Conservation (phyloP, 1,139 yeast species). For the Hyphopichia wangnamkhiaoensis region DNA sequence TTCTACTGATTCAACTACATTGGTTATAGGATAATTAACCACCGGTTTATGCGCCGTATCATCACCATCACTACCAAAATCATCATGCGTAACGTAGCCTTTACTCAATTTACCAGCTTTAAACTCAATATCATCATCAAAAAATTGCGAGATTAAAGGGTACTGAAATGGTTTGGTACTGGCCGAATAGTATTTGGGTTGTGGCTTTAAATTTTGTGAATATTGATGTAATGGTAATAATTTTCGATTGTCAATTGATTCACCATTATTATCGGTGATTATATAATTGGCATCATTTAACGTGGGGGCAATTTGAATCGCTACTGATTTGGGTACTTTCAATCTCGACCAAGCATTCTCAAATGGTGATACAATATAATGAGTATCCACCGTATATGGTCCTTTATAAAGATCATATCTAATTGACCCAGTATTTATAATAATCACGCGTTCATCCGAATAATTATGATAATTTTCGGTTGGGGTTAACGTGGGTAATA, state of each 20-base stretch:
- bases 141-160: neutral
- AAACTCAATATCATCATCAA: neutral
- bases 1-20: conserved; percentile 61
- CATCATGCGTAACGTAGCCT: conserved; percentile 85
- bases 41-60: conserved; percentile 78
- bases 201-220: conserved; percentile 1
- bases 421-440: conserved; percentile 86
- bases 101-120: conserved; percentile 26
- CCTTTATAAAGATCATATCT: conserved; percentile 90
- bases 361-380: conserved; percentile 85
- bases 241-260: conserved; percentile 10
- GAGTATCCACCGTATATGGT: conserved; percentile 76
- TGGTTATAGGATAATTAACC: conserved; percentile 63
- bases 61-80: conserved; percentile 82
- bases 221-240: conserved; percentile 32
- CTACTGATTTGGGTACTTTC: conserved; percentile 52
- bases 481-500: conserved; percentile 56
- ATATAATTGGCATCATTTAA: conserved; percentile 56
- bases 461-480: conserved; percentile 9
- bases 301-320: conserved; percentile 45
- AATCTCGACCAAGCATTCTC: conserved; percentile 72
- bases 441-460: conserved; percentile 53
- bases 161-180: neutral
- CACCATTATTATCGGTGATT: conserved; percentile 13
- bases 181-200: neutral